Conservation (phyloP, 495 filamentous ascomycete species). For the Hypomontagnella monticulosa region DNA sequence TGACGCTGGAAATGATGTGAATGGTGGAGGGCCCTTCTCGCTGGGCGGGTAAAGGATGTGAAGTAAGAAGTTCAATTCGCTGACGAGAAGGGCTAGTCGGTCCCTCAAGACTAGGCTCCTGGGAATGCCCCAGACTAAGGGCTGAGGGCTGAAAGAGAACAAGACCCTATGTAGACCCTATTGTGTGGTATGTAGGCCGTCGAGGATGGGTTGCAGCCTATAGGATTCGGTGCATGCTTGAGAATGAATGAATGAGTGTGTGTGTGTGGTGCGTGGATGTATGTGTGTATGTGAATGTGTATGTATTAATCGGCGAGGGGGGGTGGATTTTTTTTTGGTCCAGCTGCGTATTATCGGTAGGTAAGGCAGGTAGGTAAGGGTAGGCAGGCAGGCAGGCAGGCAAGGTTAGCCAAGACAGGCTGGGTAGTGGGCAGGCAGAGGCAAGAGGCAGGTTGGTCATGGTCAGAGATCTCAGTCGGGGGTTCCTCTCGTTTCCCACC, state of each 20-base stretch:
- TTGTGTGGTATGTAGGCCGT: not conserved
- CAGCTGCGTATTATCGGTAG: conserved; percentile 9
- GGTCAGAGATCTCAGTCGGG: conserved; percentile 35
- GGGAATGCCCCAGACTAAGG: conserved; percentile 18
- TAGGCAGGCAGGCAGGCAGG: conserved; percentile 5
- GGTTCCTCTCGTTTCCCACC: conserved; percentile 29
- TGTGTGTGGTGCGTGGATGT: no score
- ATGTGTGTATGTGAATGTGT: not conserved
- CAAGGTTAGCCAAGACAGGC: not conserved
- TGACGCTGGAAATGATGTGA: conserved; percentile 34
- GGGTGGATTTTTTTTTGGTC: conserved; percentile 15
- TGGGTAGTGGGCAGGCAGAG: no score
- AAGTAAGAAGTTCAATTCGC: conserved; percentile 44
- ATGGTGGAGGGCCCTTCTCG: conserved; percentile 34
- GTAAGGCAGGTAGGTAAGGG: conserved; percentile 14
- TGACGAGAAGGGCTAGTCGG: conserved; percentile 40
- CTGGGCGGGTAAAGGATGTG: conserved; percentile 38
- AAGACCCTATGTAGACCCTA: not conserved
- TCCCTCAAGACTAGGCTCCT: conserved; percentile 15
- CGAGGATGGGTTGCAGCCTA: conserved; percentile 37
- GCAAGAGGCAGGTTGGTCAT: not conserved
- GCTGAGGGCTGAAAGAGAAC: conserved; percentile 35
- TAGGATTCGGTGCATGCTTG: conserved; percentile 16
- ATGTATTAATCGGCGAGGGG: conserved; percentile 3
- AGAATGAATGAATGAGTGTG: not conserved